phyloP scores from a whole-genome alignment of 768 basidiomycete genomes.

The Leucogyrophana mollusca region DNA sequence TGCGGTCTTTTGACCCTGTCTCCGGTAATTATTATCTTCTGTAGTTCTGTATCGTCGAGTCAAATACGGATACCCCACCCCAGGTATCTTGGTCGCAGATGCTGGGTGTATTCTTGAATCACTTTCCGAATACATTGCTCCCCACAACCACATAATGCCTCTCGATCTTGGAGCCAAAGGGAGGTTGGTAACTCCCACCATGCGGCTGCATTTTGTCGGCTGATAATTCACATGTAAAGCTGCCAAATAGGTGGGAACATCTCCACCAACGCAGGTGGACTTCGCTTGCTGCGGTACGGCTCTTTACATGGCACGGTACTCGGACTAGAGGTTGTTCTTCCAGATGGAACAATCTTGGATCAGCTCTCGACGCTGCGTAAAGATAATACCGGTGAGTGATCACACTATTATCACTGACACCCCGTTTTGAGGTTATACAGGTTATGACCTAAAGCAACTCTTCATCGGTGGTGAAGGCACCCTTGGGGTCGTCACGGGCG shows the following conservation, averaged over 20 bases:
- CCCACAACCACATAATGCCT: conserved; percentile 94
- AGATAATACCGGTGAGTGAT: conserved; percentile 85
- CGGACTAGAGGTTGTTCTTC: conserved; percentile 92
- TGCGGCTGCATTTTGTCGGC: conserved; percentile 1
- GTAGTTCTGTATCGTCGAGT: conserved; percentile 5
- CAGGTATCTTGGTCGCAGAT: conserved; percentile 89
- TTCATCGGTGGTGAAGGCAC: conserved; percentile 99
- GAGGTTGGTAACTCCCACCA: conserved; percentile 48
- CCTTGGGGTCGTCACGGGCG: conserved; percentile 90
- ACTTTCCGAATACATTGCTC: conserved; percentile 81
- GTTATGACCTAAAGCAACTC: conserved; percentile 96
- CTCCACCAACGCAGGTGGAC: conserved; percentile 96
- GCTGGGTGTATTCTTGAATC: conserved; percentile 92
- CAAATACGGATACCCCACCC: conserved; percentile 5
- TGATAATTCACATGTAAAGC: conserved; percentile 34
- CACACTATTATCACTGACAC: neutral
- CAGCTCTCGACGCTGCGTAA: conserved; percentile 89
- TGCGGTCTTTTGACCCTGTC: conserved; percentile 81
- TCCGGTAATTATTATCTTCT: conserved; percentile 51
- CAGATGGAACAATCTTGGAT: conserved; percentile 90
- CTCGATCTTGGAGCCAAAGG: conserved; percentile 95
- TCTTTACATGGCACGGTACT: conserved; percentile 93
- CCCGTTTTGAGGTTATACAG: conserved; percentile 36
- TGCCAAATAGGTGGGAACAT: conserved; percentile 99
- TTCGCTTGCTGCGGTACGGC: conserved; percentile 91